Conservation (phyloP, 441 rosid genomes). For the Sinapis alba region DNA sequence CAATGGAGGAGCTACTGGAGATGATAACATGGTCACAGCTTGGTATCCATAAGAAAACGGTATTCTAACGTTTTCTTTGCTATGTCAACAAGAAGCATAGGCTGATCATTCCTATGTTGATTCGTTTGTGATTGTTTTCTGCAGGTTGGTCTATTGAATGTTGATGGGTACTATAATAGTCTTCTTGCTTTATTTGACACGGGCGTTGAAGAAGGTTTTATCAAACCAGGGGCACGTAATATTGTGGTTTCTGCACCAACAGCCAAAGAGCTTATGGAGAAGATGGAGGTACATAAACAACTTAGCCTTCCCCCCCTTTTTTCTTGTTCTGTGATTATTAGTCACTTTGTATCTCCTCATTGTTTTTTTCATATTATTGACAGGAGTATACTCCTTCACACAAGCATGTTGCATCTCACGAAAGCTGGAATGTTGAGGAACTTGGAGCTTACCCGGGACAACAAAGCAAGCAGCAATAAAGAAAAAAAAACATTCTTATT, state of each 20-base stretch:
- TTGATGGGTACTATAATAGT: conserved; percentile 85
- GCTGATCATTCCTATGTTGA: not conserved
- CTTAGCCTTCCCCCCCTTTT: not conserved
- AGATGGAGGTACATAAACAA: conserved; percentile 45
- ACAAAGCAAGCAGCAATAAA: conserved; percentile 36
- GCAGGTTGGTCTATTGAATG: conserved; percentile 92
- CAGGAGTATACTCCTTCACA: conserved; percentile 79
- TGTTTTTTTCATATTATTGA: conserved; percentile 26
- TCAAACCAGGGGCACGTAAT: conserved; percentile 79
- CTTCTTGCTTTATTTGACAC: conserved; percentile 85
- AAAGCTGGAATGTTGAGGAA: conserved; percentile 88
- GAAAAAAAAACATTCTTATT: conserved; percentile 16
- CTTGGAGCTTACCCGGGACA: conserved; percentile 59
- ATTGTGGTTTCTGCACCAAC: conserved; percentile 87
- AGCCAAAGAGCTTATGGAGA: conserved; percentile 68
- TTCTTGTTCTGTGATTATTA: not conserved
- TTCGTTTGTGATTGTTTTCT: conserved; percentile 16
- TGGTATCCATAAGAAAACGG: conserved; percentile 95
- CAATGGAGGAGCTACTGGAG: conserved; percentile 95
- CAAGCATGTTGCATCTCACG: conserved; percentile 73
- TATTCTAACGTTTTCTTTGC: conserved; percentile 28
- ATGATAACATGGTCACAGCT: conserved; percentile 99
- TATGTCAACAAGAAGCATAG: not conserved
- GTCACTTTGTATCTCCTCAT: conserved; percentile 17
- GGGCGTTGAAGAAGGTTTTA: conserved; percentile 91